Evolutionary conservation across 257 asterid genomes (phyloP).

Genomic region (Buddleja alternifolia): DNA sequence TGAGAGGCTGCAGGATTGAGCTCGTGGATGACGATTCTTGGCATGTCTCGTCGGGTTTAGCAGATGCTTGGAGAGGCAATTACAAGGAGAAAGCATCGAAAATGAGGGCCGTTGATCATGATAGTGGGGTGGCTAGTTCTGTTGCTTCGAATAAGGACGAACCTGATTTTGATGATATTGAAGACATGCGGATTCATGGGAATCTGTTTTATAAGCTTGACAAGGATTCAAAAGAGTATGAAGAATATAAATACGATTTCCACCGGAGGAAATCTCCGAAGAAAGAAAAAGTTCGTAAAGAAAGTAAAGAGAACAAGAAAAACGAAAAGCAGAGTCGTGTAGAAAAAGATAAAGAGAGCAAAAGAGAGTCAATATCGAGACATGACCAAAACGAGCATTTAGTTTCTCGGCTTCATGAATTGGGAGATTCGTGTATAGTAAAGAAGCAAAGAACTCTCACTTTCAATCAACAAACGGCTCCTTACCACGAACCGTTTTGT

Average conservation of each 20-base stretch:
- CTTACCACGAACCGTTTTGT: constrained; percentile 89
- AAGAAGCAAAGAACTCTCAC: constrained; percentile 63
- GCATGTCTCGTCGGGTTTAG: constrained; percentile 68
- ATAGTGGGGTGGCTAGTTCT: constrained; percentile 18
- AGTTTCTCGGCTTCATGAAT: constrained; percentile 31
- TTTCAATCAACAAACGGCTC: constrained; percentile 76
- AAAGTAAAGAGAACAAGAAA: constrained; percentile 36
- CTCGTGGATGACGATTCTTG: constrained; percentile 67
- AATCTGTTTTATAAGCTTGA: constrained; percentile 79
- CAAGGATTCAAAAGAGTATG: constrained; percentile 78
- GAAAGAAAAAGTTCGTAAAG: constrained; percentile 38
- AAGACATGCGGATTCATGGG: constrained; percentile 81
- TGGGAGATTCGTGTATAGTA: constrained; percentile 30
- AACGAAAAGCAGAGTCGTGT: constrained; percentile 26
- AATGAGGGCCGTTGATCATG: constrained; percentile 18
- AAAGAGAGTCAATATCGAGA: not conserved
- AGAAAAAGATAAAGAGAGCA: constrained; percentile 33
- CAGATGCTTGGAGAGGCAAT: constrained; percentile 60
- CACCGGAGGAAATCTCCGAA: constrained; percentile 59
- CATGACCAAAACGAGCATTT: constrained; percentile 10
- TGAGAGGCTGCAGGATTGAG: constrained; percentile 54
- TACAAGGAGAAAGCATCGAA: constrained; percentile 23
- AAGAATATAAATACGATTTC: constrained; percentile 68
- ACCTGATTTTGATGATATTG: constrained; percentile 64
- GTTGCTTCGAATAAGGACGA: constrained; percentile 31